These are phyloP conservation scores for Cladophialophora bantiana DNA, from an alignment of 2,329 filamentous ascomycete species.

Conservation along the genomic window DNA sequence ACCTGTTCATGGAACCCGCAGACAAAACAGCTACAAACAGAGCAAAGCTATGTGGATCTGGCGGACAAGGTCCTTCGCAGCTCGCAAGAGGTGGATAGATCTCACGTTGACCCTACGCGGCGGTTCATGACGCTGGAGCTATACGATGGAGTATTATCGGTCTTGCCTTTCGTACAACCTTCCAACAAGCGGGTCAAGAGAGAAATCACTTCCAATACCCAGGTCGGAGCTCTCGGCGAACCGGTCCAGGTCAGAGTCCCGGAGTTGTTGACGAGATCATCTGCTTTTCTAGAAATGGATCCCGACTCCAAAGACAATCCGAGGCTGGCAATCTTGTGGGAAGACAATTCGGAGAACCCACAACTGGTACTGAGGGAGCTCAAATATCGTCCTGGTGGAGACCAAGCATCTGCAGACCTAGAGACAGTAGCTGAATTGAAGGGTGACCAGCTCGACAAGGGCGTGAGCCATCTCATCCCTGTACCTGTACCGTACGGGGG, in stretches of 20 bases:
- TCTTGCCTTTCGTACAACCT: slow-evolving; percentile 66
- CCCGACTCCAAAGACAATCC: slow-evolving; percentile 58
- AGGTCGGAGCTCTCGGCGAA: slow-evolving; percentile 63
- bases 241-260: slow-evolving; percentile 68
- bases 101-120: slow-evolving; percentile 81
- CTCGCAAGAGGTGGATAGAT: slow-evolving; percentile 81
- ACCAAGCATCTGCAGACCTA: slow-evolving; percentile 59
- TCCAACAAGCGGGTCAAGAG: slow-evolving; percentile 53
- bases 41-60: slow-evolving; percentile 66
- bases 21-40: slow-evolving; percentile 59
- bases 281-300: slow-evolving; percentile 67
- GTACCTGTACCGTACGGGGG: slow-evolving; percentile 69
- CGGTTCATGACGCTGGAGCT: slow-evolving; percentile 71
- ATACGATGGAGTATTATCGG: slow-evolving; percentile 71
- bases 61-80: slow-evolving; percentile 70
- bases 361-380: slow-evolving; percentile 64
- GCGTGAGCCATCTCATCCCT: slow-evolving; percentile 68
- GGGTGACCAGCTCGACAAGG: slow-evolving; percentile 62
- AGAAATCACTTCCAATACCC: slow-evolving; percentile 28
- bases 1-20: slow-evolving; percentile 80
- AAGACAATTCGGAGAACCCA: slow-evolving; percentile 66
- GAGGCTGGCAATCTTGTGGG: slow-evolving; percentile 69
- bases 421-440: slow-evolving; percentile 59
- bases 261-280: slow-evolving; percentile 71
- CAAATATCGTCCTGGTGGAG: slow-evolving; percentile 56